Evolutionary conservation across 192 early-diverging fungal species (phyloP).

Genomic region (Chytriomyces sp.): DNA sequence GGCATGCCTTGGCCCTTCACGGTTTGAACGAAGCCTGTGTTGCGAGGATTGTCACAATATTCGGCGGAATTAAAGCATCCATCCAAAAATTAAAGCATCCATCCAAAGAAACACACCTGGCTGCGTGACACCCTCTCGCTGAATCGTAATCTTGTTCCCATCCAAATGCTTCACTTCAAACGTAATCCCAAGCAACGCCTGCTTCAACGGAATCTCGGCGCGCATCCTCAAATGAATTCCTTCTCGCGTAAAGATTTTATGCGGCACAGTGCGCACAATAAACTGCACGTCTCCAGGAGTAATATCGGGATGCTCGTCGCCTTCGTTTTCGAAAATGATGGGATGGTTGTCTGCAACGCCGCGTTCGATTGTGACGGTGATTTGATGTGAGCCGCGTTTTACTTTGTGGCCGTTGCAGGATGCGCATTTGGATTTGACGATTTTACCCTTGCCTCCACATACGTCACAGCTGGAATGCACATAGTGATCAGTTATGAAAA

Average conservation of each 20-base stretch:
- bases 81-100: background rate
- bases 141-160: slow-evolving; percentile 53
- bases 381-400: slow-evolving; percentile 76
- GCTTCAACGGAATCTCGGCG: slow-evolving; percentile 74
- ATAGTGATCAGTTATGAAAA: background rate
- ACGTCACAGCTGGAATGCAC: slow-evolving; percentile 69
- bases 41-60: background rate
- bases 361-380: slow-evolving; percentile 78
- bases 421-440: slow-evolving; percentile 77
- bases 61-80: background rate
- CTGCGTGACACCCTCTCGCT: slow-evolving; percentile 56
- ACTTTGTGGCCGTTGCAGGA: slow-evolving; percentile 89
- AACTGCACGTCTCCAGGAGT: slow-evolving; percentile 89
- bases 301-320: slow-evolving; percentile 88
- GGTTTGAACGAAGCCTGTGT: slow-evolving; percentile 76
- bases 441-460: slow-evolving; percentile 90
- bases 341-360: slow-evolving; percentile 79
- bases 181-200: slow-evolving; percentile 83
- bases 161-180: slow-evolving; percentile 80
- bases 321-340: slow-evolving; percentile 85
- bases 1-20: slow-evolving; percentile 93
- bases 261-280: slow-evolving; percentile 69
- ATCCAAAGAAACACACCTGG: slow-evolving; percentile 48
- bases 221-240: slow-evolving; percentile 81
- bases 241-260: slow-evolving; percentile 76